Base-by-base conservation (phyloP, 2,329 filamentous ascomycete genomes). In the Colletotrichum falcatum region DNA sequence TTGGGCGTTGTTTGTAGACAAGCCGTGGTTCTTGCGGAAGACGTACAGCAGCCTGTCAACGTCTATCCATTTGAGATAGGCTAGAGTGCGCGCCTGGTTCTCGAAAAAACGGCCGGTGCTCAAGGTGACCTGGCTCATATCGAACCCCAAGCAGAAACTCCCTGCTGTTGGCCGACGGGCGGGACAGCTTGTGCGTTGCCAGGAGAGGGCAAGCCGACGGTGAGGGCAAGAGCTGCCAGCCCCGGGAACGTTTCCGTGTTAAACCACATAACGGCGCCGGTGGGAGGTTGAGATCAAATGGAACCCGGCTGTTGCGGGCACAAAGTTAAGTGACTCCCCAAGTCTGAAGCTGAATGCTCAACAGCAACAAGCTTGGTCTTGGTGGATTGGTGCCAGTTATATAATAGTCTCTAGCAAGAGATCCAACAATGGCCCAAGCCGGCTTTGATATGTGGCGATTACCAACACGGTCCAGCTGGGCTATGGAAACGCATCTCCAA, bases 41-140 rank as follows among this genome's bases (percentile, higher is more conserved):
- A 82, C 81, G 76, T 86, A 86, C 23, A 86, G 80, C 2, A 87
- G 76, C 1, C 85, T 80, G 23, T 86, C 81, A 0, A 82, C 73
- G 61, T 86, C 80, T 28, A 86, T 79, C 35, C 73, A 81, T 60
- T 84, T 84, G 48, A 86, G 76, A 72, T 87, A 87, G 35, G 74
- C 77, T 18, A 86, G 73, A 0, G 85, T 86, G 16, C 85, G 82
- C 37, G 83, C 79, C 72, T 87, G 81, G 73, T 86, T 84, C 55
- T 83, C 81, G 46, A 79, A 73, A 73, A 78, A 84, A 20, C 83
- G 80, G 46, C 81, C 80, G 44, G 75, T 76, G 44, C 76, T 81
- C 11, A 84, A 77, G 11, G 79, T 76, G 42, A 83, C 77, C 66
- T 82, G 78, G 73, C 78, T 79, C 73, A 84, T 74, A 69, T 83